A percentile compares a stretch with the other conserved stretches of the same genome.
Conservation (phyloP, 305 asterid species). For the Solanum chacoense region DNA sequence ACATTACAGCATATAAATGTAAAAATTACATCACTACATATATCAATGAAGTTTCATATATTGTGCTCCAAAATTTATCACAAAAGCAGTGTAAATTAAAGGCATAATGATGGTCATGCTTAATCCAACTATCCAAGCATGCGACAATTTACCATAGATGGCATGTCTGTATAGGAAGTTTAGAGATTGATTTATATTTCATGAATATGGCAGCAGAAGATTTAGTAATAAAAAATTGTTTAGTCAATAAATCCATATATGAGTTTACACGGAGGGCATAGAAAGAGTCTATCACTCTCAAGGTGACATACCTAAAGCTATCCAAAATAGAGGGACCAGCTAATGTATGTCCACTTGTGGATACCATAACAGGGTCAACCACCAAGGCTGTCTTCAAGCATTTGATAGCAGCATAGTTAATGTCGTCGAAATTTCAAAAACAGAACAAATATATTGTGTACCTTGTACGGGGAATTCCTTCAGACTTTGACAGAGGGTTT, state of each 20-base stretch:
- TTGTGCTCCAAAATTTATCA: neutral
- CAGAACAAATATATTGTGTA: constrained; percentile 9
- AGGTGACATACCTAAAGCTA: constrained; percentile 45
- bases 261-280: neutral
- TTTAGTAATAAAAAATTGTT: neutral
- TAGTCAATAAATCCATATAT: neutral
- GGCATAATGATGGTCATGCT: neutral
- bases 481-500: constrained; percentile 56
- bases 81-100: neutral
- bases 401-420: neutral
- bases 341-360: constrained; percentile 84
- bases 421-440: neutral
- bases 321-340: constrained; percentile 63
- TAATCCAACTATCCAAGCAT: neutral
- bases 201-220: neutral
- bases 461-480: constrained; percentile 67
- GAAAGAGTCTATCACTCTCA: neutral
- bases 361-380: constrained; percentile 98
- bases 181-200: neutral
- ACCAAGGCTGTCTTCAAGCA: constrained; percentile 74
- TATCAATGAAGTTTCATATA: neutral
- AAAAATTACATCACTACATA: neutral
- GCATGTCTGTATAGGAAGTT: neutral
- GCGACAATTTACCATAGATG: neutral
- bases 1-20: neutral